phyloP scores from a whole-genome alignment of 2,329 filamentous ascomycete species.

The Fusarium tjaetaba region DNA sequence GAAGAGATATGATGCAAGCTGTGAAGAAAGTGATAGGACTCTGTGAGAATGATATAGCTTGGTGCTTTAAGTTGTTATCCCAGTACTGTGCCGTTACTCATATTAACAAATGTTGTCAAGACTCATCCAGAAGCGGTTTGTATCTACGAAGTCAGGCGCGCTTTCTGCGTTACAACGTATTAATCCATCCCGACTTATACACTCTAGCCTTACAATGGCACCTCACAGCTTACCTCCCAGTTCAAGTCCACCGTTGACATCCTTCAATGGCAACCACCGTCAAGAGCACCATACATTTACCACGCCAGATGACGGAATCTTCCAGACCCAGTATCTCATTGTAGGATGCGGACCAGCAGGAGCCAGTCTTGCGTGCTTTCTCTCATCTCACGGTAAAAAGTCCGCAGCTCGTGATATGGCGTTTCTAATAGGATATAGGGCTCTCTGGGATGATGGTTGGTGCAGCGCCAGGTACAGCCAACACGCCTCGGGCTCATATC shows the following conservation, averaged over 20 bases:
- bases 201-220: neutral
- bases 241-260: neutral
- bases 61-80: neutral
- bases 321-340: neutral
- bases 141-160: neutral
- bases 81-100: accelerated
- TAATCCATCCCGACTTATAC: neutral
- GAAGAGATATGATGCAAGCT: neutral
- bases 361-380: neutral
- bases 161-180: neutral
- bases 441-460: neutral
- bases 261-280: neutral
- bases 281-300: neutral
- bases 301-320: neutral
- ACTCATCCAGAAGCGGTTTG: neutral
- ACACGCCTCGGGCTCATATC: neutral
- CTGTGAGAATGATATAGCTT: neutral
- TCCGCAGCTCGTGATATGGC: accelerated
- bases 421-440: neutral
- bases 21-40: accelerated
- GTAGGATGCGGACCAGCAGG: neutral
- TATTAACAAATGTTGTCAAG: neutral
- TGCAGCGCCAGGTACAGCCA: neutral
- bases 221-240: neutral
- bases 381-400: neutral